Conservation (phyloP, 164 flowering plant genomes). For the Tetracentron sinense region DNA sequence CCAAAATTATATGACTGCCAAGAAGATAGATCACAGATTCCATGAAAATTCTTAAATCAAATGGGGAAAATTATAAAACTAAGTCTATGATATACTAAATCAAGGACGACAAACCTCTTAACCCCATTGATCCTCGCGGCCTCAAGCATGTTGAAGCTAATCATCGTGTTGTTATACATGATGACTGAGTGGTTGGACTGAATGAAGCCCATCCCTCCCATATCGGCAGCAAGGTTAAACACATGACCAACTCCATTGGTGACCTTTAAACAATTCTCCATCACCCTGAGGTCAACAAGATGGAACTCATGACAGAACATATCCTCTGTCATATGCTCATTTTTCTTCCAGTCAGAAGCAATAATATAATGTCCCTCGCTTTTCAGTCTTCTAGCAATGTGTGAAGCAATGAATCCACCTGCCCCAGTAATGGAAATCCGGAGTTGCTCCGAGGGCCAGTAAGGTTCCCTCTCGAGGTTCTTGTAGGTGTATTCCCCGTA, state of each 20-base stretch:
- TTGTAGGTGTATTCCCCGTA: constrained; percentile 86
- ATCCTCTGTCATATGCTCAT: constrained; percentile 97
- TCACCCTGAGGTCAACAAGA: constrained; percentile 91
- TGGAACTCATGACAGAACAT: constrained; percentile 99
- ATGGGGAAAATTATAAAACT: not conserved
- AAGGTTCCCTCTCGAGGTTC: constrained; percentile 82
- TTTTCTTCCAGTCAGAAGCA: constrained; percentile 99
- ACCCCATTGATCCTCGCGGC: constrained; percentile 90
- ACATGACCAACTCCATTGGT: constrained; percentile 86
- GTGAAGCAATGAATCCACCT: constrained; percentile 98
- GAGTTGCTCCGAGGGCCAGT: constrained; percentile 91
- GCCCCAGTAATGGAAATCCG: constrained; percentile 94
- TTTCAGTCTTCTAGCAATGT: constrained; percentile 93
- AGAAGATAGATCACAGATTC: not conserved
- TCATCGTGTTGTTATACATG: constrained; percentile 98
- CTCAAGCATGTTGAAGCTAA: constrained; percentile 97
- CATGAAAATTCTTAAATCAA: not conserved
- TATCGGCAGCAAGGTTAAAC: constrained; percentile 99
- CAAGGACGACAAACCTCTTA: constrained; percentile 53
- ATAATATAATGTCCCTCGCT: constrained; percentile 94
- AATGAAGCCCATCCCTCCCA: constrained; percentile 99
- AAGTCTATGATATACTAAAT: not conserved
- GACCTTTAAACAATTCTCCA: constrained; percentile 95
- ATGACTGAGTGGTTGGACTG: constrained; percentile 99
- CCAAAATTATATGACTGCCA: not conserved